Evolutionary conservation across 176 grass and related monocot species (phyloP).

Genomic region (Zoysia pacifica): DNA sequence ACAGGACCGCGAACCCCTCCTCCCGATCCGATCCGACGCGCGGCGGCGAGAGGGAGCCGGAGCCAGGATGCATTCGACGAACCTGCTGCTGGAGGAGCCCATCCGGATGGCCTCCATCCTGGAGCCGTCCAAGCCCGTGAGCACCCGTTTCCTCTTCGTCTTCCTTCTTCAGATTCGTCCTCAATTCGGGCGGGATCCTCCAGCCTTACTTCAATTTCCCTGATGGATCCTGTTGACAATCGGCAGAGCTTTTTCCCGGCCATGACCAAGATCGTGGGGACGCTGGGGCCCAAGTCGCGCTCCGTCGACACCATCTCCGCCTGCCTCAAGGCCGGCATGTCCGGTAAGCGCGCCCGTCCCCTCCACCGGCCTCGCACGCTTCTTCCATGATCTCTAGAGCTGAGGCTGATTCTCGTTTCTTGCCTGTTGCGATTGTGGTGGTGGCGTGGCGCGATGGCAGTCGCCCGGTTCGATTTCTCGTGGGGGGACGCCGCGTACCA

Average conservation of each 20-base stretch:
- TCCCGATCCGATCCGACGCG: slow-evolving; percentile 28
- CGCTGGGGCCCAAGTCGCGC: slow-evolving; percentile 90
- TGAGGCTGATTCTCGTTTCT: neutral
- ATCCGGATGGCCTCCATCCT: slow-evolving; percentile 98
- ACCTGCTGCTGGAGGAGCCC: slow-evolving; percentile 92
- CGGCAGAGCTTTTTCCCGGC: slow-evolving; percentile 91
- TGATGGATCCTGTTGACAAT: neutral
- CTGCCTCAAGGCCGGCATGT: slow-evolving; percentile 99
- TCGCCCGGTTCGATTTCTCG: slow-evolving; percentile 97
- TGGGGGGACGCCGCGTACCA: slow-evolving; percentile 89
- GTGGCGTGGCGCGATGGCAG: slow-evolving; percentile 27
- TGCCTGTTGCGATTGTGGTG: neutral
- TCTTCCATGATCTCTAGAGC: no score
- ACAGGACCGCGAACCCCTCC: neutral
- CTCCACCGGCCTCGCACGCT: neutral
- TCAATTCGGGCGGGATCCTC: neutral
- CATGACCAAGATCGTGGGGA: slow-evolving; percentile 99
- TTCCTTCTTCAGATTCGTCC: neutral
- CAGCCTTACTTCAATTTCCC: neutral
- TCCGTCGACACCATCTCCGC: slow-evolving; percentile 87
- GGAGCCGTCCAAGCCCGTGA: slow-evolving; percentile 92
- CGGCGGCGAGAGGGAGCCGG: neutral
- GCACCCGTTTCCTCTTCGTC: neutral
- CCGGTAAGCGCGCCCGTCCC: slow-evolving; percentile 39
- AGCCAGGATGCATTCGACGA: slow-evolving; percentile 72